Conservation (phyloP, 768 basidiomycete genomes). For the Scleroderma bovista region DNA sequence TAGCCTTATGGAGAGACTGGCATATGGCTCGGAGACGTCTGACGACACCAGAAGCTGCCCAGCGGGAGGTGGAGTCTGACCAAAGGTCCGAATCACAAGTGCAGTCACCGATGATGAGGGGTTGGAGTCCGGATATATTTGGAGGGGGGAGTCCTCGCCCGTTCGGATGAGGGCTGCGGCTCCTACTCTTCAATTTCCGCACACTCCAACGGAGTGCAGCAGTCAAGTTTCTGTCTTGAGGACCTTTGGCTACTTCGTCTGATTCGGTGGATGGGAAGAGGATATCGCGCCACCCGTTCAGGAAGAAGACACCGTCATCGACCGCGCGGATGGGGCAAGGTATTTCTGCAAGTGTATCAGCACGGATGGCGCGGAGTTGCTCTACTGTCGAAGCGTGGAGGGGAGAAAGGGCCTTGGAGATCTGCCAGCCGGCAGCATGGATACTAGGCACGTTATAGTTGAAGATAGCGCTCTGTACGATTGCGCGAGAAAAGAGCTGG, state of each 20-base stretch:
- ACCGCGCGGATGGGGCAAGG: constrained; percentile 49
- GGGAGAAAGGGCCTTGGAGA: constrained; percentile 57
- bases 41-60: constrained; percentile 57
- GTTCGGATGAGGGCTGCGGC: constrained; percentile 26
- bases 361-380: constrained; percentile 54
- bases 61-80: constrained; percentile 53
- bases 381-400: constrained; percentile 51
- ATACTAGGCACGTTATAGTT: constrained; percentile 60
- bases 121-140: constrained; percentile 37
- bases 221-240: constrained; percentile 11
- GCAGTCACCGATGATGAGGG: constrained; percentile 73
- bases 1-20: constrained; percentile 60
- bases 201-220: constrained; percentile 22
- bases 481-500: constrained; percentile 67
- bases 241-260: constrained; percentile 13
- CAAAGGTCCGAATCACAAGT: constrained; percentile 60
- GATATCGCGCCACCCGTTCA: constrained; percentile 49
- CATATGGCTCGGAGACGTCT: constrained; percentile 71
- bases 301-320: constrained; percentile 69
- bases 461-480: constrained; percentile 67
- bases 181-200: constrained; percentile 17
- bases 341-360: constrained; percentile 51
- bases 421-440: constrained; percentile 56
- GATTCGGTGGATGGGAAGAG: constrained; percentile 29
- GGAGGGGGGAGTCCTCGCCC: constrained; percentile 6